Evolutionary conservation across 1,139 yeast species (phyloP).

Genomic region (Kluyveromyces marxianus): DNA sequence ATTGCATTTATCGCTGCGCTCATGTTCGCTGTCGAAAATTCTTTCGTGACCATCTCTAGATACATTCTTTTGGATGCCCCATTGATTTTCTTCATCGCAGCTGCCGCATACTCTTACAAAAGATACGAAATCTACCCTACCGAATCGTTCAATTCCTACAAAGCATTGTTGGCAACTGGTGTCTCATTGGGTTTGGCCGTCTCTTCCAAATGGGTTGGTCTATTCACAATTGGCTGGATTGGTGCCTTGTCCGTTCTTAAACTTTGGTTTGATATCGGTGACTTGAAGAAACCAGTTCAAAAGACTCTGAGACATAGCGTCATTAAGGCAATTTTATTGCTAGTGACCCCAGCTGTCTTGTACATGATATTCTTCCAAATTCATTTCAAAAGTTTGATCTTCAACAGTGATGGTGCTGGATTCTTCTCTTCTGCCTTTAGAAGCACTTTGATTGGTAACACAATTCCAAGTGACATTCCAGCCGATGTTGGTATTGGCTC

Average conservation of each 20-base stretch:
- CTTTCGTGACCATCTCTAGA: slow-evolving; percentile 82
- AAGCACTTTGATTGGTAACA: slow-evolving; percentile 62
- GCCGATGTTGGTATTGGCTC: slow-evolving; percentile 91
- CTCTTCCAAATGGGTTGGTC: slow-evolving; percentile 94
- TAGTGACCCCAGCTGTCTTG: slow-evolving; percentile 62
- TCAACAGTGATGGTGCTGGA: slow-evolving; percentile 83
- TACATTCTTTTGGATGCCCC: slow-evolving; percentile 90
- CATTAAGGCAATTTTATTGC: slow-evolving; percentile 44
- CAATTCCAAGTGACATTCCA: slow-evolving; percentile 56
- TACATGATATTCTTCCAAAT: slow-evolving; percentile 70
- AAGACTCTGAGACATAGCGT: slow-evolving; percentile 37
- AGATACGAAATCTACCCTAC: slow-evolving; percentile 75
- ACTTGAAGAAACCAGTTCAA: slow-evolving; percentile 40
- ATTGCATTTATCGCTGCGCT: slow-evolving; percentile 63
- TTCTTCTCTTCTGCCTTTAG: slow-evolving; percentile 90
- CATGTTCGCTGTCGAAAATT: slow-evolving; percentile 72
- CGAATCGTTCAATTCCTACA: slow-evolving; percentile 63
- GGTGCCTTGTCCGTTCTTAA: slow-evolving; percentile 70
- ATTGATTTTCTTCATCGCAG: slow-evolving; percentile 81
- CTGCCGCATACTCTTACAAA: slow-evolving; percentile 71
- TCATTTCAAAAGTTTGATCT: slow-evolving; percentile 64
- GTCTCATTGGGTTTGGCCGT: slow-evolving; percentile 80
- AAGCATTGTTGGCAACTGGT: slow-evolving; percentile 66
- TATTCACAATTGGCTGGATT: slow-evolving; percentile 90
- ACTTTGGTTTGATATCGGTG: slow-evolving; percentile 86